Conservation (phyloP, 1,139 yeast species). For the Sugiyamaella paludigena region DNA sequence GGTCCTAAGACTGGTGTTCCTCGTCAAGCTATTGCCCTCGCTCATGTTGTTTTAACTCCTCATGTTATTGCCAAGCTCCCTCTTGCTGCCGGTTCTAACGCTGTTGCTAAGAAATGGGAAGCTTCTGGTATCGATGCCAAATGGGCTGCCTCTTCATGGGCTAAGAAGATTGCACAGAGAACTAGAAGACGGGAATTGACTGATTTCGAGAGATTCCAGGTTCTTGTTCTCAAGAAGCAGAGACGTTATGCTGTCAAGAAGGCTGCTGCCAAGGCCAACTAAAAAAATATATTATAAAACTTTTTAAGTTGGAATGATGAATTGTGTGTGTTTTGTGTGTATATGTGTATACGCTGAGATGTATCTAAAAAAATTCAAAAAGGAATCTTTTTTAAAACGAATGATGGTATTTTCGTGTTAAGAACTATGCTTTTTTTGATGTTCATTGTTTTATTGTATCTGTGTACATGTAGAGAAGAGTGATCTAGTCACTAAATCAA, state of each 20-base stretch:
- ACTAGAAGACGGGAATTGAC: constrained; percentile 88
- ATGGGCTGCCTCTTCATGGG: constrained; percentile 95
- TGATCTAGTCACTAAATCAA: no score
- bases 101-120: constrained; percentile 90
- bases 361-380: neutral
- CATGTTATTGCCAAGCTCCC: constrained; percentile 79
- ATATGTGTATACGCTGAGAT: no score
- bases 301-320: neutral
- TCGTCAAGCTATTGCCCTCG: constrained; percentile 89
- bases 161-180: constrained; percentile 95
- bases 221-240: constrained; percentile 93
- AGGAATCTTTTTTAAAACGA: neutral
- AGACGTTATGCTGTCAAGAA: constrained; percentile 92
- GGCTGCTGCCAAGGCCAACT: constrained; percentile 76
- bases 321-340: no score
- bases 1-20: constrained; percentile 87
- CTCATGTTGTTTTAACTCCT: constrained; percentile 90
- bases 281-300: neutral
- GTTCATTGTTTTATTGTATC: no score
- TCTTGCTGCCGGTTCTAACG: constrained; percentile 89
- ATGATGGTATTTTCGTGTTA: neutral
- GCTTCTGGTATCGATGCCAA: constrained; percentile 84
- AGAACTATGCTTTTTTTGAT: neutral
- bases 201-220: constrained; percentile 99
- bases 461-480: no score